These are phyloP conservation scores for Zygotorulaspora sp. DNA, from an alignment of 805 yeast species.

Conservation along the genomic window DNA sequence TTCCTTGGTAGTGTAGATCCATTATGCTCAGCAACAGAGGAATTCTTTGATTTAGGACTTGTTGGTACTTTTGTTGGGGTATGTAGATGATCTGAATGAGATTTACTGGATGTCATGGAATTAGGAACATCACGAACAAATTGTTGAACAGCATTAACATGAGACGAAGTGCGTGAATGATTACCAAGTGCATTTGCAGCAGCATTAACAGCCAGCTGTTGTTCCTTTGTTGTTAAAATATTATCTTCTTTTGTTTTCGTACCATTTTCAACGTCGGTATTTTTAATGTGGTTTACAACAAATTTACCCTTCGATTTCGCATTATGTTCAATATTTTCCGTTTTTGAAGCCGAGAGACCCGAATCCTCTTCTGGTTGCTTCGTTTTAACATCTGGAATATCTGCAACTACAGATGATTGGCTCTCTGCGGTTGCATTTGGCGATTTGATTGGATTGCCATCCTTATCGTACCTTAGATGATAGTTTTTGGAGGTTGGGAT, in stretches of 20 bases:
- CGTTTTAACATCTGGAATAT: background rate
- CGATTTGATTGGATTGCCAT: conserved; percentile 11
- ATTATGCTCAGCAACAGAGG: conserved; percentile 4
- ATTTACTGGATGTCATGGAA: conserved; percentile 9
- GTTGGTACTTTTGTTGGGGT: conserved; percentile 2
- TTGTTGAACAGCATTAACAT: conserved; percentile 13
- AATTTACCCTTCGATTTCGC: background rate
- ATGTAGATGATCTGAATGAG: conserved; percentile 1
- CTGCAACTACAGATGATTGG: conserved; percentile 5
- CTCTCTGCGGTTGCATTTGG: conserved; percentile 7
- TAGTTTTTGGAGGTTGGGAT: conserved; percentile 34
- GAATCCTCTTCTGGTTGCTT: background rate
- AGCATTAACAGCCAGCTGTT: conserved; percentile 3
- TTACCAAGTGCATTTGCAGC: conserved; percentile 1
- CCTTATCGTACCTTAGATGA: conserved; percentile 17
- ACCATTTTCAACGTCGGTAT: too few species aligned
- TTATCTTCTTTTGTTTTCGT: background rate
- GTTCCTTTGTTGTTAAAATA: background rate
- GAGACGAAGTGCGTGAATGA: conserved; percentile 8
- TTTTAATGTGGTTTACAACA: too few species aligned
- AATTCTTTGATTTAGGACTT: conserved; percentile 7
- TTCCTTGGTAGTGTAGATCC: conserved; percentile 2
- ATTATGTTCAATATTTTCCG: background rate
- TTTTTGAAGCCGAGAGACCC: background rate
- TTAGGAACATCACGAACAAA: conserved; percentile 14